Evolutionary conservation across 2,329 filamentous ascomycete genomes (phyloP).

Genomic region (Fusarium vanettenii): DNA sequence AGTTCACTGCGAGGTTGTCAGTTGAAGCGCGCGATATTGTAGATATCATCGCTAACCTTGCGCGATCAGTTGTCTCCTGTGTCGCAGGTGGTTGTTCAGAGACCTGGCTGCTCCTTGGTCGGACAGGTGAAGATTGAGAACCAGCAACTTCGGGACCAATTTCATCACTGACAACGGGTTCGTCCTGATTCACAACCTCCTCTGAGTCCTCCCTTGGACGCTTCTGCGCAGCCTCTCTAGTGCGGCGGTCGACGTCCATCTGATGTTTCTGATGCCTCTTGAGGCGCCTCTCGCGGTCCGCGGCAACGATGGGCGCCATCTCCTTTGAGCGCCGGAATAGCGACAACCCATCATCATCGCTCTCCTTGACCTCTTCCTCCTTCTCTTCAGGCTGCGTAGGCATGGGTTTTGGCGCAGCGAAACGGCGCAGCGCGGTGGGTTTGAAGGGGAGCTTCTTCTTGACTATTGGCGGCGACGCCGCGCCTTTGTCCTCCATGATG

Average conservation of each 20-base stretch:
- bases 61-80: conserved; percentile 19
- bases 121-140: background rate
- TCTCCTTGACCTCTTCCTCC: conserved; percentile 26
- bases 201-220: conserved; percentile 33
- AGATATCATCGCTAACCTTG: conserved; percentile 33
- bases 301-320: conserved; percentile 59
- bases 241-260: conserved; percentile 30
- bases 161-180: background rate
- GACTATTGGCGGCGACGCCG: conserved; percentile 45
- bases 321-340: conserved; percentile 64
- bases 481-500: conserved; percentile 48
- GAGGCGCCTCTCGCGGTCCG: conserved; percentile 52
- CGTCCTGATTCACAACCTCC: conserved; percentile 12
- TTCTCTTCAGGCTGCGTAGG: conserved; percentile 17
- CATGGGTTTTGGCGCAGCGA: conserved; percentile 40
- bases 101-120: background rate
- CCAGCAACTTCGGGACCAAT: background rate
- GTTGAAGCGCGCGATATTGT: background rate
- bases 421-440: conserved; percentile 56
- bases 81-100: conserved; percentile 25
- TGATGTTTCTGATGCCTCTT: conserved; percentile 43
- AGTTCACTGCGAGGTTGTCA: conserved; percentile 45
- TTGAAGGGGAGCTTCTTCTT: conserved; percentile 61
- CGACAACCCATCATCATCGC: conserved; percentile 52
- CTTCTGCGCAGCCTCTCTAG: conserved; percentile 31